Evolutionary conservation across 2,329 filamentous ascomycete species (phyloP).

Genomic region (Colletotrichum liriopes): DNA sequence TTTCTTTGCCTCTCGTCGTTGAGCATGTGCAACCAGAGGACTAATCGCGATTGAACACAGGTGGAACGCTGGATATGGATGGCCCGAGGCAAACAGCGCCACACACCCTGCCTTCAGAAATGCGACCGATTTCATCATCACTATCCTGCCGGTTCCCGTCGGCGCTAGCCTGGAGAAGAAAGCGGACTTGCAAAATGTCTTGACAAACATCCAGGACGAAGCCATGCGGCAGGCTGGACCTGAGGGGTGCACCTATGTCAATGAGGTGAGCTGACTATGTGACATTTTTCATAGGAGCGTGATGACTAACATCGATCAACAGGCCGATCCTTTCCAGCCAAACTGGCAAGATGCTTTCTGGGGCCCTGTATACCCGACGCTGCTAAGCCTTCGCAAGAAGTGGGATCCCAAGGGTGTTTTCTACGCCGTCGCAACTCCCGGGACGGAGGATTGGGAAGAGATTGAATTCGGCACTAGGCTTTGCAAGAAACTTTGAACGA

Average conservation of each 20-base stretch:
- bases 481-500: slow-evolving; percentile 50
- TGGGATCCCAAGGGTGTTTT: slow-evolving; percentile 61
- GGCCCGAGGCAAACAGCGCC: slow-evolving; percentile 55
- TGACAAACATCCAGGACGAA: slow-evolving; percentile 55
- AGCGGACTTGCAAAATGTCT: slow-evolving; percentile 56
- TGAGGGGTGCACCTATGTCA: slow-evolving; percentile 61
- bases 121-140: slow-evolving; percentile 55
- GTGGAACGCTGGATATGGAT: slow-evolving; percentile 54
- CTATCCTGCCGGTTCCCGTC: slow-evolving; percentile 51
- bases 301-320: background rate
- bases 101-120: slow-evolving; percentile 58
- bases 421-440: slow-evolving; percentile 60
- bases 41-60: slow-evolving; percentile 55
- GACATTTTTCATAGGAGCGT: rapidly evolving
- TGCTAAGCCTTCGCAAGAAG: slow-evolving; percentile 58
- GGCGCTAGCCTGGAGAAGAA: slow-evolving; percentile 60
- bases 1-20: background rate
- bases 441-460: slow-evolving; percentile 61
- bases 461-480: slow-evolving; percentile 57
- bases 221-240: slow-evolving; percentile 56
- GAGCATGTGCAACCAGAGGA: background rate
- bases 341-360: slow-evolving; percentile 59
- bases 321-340: slow-evolving; percentile 53
- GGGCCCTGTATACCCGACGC: slow-evolving; percentile 54
- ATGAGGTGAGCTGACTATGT: slow-evolving; percentile 54